Evolutionary conservation across 2,329 filamentous ascomycete genomes (phyloP).

Genomic region (Xylariaceae sp.): DNA sequence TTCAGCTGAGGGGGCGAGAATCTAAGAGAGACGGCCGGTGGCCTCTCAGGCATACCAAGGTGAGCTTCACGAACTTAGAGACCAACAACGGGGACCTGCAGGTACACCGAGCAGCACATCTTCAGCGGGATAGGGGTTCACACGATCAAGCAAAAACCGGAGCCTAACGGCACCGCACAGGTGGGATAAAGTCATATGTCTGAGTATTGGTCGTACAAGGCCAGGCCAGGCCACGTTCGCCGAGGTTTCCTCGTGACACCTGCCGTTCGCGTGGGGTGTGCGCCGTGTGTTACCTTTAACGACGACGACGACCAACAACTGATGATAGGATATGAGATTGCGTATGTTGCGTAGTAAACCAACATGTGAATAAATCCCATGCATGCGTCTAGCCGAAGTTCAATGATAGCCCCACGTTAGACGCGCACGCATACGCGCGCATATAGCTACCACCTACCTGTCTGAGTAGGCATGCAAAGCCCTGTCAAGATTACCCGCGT

Average conservation of each 20-base stretch:
- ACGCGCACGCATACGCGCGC: slow-evolving; percentile 1
- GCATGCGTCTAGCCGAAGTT: neutral
- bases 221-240: no score
- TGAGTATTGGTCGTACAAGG: no score
- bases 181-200: no score
- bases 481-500: neutral
- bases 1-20: neutral
- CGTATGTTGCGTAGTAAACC: neutral
- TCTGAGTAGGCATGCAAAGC: neutral
- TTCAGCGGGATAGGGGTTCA: slow-evolving; percentile 11
- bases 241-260: slow-evolving; percentile 9
- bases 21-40: neutral
- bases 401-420: slow-evolving; percentile 8
- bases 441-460: slow-evolving; percentile 13
- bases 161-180: slow-evolving; percentile 6
- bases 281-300: neutral
- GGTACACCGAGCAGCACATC: neutral
- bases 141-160: neutral
- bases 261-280: slow-evolving; percentile 5
- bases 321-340: slow-evolving; percentile 2
- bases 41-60: neutral
- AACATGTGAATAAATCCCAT: slow-evolving; percentile 9
- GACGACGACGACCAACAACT: neutral
- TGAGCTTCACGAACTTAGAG: no score
- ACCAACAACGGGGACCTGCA: neutral